Percentiles rank a stretch among this genome's conserved stretches.
These are phyloP conservation scores for Pseudonitzschia multistriata DNA, from an alignment of 108 stramenopile species.

Conservation along the genomic window DNA sequence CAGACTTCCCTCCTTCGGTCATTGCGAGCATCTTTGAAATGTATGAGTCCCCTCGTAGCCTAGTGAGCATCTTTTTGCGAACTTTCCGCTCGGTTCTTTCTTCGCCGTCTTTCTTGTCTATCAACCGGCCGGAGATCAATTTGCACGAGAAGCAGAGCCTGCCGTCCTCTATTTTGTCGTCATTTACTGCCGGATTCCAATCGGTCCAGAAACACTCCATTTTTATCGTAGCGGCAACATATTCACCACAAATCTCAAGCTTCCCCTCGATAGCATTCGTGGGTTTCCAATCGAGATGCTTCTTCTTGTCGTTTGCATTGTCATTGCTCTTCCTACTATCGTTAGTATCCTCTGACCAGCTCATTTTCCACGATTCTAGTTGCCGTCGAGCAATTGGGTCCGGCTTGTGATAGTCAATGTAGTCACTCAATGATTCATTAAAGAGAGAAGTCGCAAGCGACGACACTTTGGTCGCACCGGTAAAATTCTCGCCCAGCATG, in stretches of 20 bases:
- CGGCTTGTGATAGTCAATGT: constrained; percentile 63
- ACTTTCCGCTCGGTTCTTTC: constrained; percentile 30
- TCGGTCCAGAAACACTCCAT: constrained; percentile 23
- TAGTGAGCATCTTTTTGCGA: constrained; percentile 45
- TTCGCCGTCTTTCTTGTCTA: constrained; percentile 9
- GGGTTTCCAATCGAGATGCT: neutral
- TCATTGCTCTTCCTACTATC: neutral
- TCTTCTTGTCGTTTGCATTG: neutral
- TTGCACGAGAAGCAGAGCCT: constrained; percentile 14
- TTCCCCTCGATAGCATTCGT: constrained; percentile 25
- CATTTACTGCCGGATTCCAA: neutral
- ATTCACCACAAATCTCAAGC: constrained; percentile 32
- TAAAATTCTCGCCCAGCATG: neutral
- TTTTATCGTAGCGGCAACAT: constrained; percentile 25
- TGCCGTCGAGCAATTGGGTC: constrained; percentile 59
- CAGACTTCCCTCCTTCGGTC: neutral
- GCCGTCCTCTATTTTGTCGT: constrained; percentile 14
- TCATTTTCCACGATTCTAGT: constrained; percentile 40
- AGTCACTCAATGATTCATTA: constrained; percentile 33
- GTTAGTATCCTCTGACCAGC: constrained; percentile 47
- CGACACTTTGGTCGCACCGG: neutral
- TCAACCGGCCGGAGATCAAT: constrained; percentile 17
- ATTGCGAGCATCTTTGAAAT: constrained; percentile 36
- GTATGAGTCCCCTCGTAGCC: constrained; percentile 48
- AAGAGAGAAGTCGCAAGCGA: constrained; percentile 28